Percentiles rank a stretch among this genome's conserved stretches.
phyloP scores from a whole-genome alignment of 2,329 filamentous ascomycete species.

The Fusarium domesticum region DNA sequence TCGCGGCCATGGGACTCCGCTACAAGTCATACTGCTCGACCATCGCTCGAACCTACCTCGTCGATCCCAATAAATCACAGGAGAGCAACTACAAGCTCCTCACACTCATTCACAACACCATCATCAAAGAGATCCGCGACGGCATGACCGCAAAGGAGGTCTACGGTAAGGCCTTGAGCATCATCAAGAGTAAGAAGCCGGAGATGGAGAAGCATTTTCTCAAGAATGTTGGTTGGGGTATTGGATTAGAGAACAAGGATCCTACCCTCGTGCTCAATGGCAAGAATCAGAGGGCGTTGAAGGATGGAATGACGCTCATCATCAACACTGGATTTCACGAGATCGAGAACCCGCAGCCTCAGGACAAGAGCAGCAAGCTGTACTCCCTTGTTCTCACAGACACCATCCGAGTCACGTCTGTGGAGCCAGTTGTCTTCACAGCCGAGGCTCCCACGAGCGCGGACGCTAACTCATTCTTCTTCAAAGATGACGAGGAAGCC shows the following conservation, averaged over 20 bases:
- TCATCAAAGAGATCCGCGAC: constrained; percentile 86
- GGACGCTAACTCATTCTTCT: constrained; percentile 96
- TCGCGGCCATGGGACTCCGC: constrained; percentile 84
- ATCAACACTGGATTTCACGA: constrained; percentile 89
- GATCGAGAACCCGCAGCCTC: constrained; percentile 79
- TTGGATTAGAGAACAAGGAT: constrained; percentile 90
- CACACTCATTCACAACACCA: constrained; percentile 77
- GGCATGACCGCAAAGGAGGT: constrained; percentile 85
- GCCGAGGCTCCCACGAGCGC: constrained; percentile 88
- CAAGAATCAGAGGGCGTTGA: constrained; percentile 79
- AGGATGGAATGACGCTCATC: constrained; percentile 95
- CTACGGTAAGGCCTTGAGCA: constrained; percentile 77
- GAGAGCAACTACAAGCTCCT: constrained; percentile 93
- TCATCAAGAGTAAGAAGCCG: constrained; percentile 87
- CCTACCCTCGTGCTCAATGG: constrained; percentile 77
- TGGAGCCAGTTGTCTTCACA: constrained; percentile 86
- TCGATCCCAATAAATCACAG: constrained; percentile 94
- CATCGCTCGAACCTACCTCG: constrained; percentile 89
- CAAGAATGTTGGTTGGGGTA: constrained; percentile 86
- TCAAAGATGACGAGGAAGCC: constrained; percentile 91
- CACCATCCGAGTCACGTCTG: constrained; percentile 80
- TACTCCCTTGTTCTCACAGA: constrained; percentile 92
- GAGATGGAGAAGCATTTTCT: constrained; percentile 93
- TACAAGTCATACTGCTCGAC: constrained; percentile 96
- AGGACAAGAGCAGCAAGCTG: constrained; percentile 83